Evolutionary conservation across 257 asterid species (phyloP).

Genomic region (Solanum commersonii): DNA sequence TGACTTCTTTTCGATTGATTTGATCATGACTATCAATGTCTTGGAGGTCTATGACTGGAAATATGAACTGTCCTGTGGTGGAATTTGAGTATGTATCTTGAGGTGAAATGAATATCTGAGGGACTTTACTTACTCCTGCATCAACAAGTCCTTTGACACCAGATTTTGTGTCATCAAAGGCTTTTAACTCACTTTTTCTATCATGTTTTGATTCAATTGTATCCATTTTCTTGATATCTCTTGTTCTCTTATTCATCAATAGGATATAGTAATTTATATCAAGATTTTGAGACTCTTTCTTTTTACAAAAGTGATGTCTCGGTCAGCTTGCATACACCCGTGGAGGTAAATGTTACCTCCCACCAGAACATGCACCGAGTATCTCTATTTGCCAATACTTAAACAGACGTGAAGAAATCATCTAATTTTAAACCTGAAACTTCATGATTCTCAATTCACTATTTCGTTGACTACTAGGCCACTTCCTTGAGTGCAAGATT

Average conservation of each 20-base stretch:
- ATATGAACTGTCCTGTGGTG: background rate
- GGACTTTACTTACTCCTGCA: constrained; percentile 13
- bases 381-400: background rate
- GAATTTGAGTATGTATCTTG: background rate
- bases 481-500: fast-evolving
- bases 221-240: constrained; percentile 4
- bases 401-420: fast-evolving
- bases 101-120: constrained; percentile 8
- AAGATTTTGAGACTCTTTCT: background rate
- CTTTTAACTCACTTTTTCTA: constrained; percentile 8
- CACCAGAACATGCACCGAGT: fast-evolving
- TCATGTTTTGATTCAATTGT: background rate
- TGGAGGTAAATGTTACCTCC: background rate
- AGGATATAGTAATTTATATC: background rate
- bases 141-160: constrained; percentile 25
- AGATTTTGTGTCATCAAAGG: constrained; percentile 17
- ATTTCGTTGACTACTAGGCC: background rate
- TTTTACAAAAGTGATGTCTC: background rate
- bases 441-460: fast-evolving
- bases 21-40: background rate
- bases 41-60: constrained; percentile 16
- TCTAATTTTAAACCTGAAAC: fast-evolving
- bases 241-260: background rate
- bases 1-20: background rate
- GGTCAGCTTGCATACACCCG: fast-evolving